A percentile compares a stretch with the other conserved stretches of the same genome.
phyloP scores from a whole-genome alignment of 345 rosid genomes.

The Gossypium australe region DNA sequence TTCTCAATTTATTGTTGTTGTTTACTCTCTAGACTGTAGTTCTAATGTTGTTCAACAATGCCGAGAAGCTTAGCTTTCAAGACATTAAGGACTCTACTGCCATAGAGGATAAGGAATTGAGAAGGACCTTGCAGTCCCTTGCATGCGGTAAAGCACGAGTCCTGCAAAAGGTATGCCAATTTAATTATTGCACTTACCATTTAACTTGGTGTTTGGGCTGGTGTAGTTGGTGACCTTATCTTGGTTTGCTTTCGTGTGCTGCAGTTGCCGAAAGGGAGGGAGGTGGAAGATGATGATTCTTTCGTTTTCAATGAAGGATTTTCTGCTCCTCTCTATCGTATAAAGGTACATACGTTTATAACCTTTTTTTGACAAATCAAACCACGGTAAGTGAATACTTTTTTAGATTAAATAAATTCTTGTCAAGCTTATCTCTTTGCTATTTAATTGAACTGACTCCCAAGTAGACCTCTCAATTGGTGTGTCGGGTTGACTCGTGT shows the following conservation, averaged over 20 bases:
- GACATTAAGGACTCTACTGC: constrained; percentile 87
- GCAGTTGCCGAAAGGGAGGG: constrained; percentile 91
- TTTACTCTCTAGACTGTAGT: constrained; percentile 72
- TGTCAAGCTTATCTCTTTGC: not conserved
- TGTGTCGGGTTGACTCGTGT: no score
- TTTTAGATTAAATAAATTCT: not conserved
- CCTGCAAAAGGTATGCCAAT: constrained; percentile 59
- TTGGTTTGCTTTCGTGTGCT: constrained; percentile 1
- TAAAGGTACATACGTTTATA: constrained; percentile 46
- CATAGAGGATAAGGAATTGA: constrained; percentile 92
- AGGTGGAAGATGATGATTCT: constrained; percentile 82
- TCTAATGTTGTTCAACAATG: constrained; percentile 93
- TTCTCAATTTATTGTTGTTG: not conserved
- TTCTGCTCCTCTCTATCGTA: constrained; percentile 72
- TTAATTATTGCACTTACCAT: not conserved
- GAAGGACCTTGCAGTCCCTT: constrained; percentile 92
- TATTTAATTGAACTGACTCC: not conserved
- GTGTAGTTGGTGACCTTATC: not conserved
- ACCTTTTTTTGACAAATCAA: not conserved
- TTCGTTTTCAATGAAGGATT: constrained; percentile 79
- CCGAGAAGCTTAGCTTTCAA: constrained; percentile 81
- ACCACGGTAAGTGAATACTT: not conserved
- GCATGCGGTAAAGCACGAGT: constrained; percentile 99
- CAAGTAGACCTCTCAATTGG: not conserved
- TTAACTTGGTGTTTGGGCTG: not conserved